Evolutionary conservation across 257 asterid genomes (phyloP).

Genomic region (Nicotiana sylvestris): DNA sequence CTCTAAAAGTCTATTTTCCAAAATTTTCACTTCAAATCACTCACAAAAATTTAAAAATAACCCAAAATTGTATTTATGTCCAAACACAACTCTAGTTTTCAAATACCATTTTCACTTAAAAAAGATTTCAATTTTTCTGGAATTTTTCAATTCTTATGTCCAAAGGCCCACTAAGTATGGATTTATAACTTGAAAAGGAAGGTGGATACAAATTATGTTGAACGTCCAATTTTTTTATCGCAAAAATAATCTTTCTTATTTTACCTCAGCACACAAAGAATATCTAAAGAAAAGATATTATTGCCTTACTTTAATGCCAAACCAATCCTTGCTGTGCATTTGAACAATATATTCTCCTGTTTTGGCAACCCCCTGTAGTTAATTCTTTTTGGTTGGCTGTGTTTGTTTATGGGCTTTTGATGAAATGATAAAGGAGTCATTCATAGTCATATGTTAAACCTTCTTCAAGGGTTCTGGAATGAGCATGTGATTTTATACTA

Average conservation of each 20-base stretch:
- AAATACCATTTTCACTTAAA: too few species aligned
- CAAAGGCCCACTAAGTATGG: neutral
- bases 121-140: too few species aligned
- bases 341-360: slow-evolving; percentile 11
- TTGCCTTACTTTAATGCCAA: slow-evolving; percentile 22
- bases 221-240: neutral
- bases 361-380: slow-evolving; percentile 25
- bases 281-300: neutral
- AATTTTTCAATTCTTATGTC: too few species aligned
- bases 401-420: slow-evolving; percentile 17
- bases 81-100: too few species aligned
- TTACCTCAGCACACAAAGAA: neutral
- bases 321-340: slow-evolving; percentile 27
- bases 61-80: too few species aligned
- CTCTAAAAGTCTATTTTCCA: too few species aligned
- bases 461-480: slow-evolving; percentile 5
- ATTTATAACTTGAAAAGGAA: neutral
- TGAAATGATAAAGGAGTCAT: slow-evolving; percentile 13
- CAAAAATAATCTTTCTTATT: neutral
- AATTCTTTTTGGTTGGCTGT: slow-evolving; percentile 11
- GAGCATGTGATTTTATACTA: slow-evolving; percentile 25
- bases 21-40: too few species aligned
- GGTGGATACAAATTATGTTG: neutral
- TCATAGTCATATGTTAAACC: slow-evolving; percentile 17
- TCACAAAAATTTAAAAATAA: too few species aligned